Evolutionary conservation across 1,284 basidiomycete species (phyloP).

Genomic region (Albatrellus sp.): DNA sequence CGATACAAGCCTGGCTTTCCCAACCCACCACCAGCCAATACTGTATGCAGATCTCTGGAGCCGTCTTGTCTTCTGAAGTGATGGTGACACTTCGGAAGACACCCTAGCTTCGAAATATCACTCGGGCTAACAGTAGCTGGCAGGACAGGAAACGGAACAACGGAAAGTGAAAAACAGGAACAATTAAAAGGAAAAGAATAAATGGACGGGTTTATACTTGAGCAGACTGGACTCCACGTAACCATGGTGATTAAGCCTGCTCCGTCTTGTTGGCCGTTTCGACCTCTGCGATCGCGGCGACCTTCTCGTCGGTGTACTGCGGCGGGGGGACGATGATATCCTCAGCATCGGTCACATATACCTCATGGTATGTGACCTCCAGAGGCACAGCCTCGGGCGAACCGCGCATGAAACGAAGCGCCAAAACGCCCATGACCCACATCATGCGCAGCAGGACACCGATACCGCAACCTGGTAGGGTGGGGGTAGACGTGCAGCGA

Average conservation of each 20-base stretch:
- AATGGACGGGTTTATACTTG: too few relatives aligned
- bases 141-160: too few relatives aligned
- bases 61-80: too few relatives aligned
- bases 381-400: background rate
- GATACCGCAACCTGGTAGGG: slow-evolving; percentile 51
- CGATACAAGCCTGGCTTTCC: too few relatives aligned
- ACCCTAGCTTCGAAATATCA: too few relatives aligned
- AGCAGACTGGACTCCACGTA: too few relatives aligned
- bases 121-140: too few relatives aligned
- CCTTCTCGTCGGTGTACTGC: slow-evolving; percentile 40
- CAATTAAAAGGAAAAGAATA: too few relatives aligned
- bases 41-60: too few relatives aligned
- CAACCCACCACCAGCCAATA: too few relatives aligned
- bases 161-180: too few relatives aligned
- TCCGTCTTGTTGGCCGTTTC: background rate
- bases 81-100: too few relatives aligned
- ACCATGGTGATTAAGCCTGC: background rate
- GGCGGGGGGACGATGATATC: slow-evolving; percentile 34
- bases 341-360: slow-evolving; percentile 22
- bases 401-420: slow-evolving; percentile 40
- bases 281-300: slow-evolving; percentile 10
- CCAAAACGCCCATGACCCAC: slow-evolving; percentile 53
- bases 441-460: slow-evolving; percentile 69
- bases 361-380: slow-evolving; percentile 10
- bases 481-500: background rate